Base-by-base conservation (phyloP, 1,284 basidiomycete genomes). In the Cryptococcus depauperatus region DNA sequence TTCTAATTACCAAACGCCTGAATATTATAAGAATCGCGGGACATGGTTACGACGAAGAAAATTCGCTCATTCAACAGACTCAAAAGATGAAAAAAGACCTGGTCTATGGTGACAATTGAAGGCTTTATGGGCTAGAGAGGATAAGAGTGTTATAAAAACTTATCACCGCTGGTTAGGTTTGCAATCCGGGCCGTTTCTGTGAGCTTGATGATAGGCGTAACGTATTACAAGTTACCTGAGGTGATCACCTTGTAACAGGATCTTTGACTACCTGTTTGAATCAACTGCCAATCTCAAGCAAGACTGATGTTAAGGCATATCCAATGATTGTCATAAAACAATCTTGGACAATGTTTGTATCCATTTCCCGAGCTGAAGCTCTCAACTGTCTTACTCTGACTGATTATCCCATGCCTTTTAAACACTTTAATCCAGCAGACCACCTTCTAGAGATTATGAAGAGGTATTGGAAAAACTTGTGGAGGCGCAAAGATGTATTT, bases 351-450 rank as follows among this genome's bases (percentile, higher is more conserved):
- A 30, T 16, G 29, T 30, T 30, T 16, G 29, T n/a, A n/a, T n/a
- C n/a, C n/a, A n/a, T n/a, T n/a, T n/a, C n/a, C n/a, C n/a, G 60
- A 11, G 55, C 65, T 6, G 58, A 68, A 10, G 58, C 66, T 0
- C 52, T 65, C 11, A 40, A 48, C 5, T 68, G 64, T 44, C 70
- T 75, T 38, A 56, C 60, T 3, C 43, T 55, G 0, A 62, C 64
- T 3, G 70, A 69, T 0, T 58, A 64, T 43, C 66, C 68, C 0
- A 62, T 73, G 54, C 70, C 70, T 3, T 60, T 61, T 2, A 64
- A 62, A 39, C 62, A 61, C 48, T 66, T 64, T 56, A 72, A 72
- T 46, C 70, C 71, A 1, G 70, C 70, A 7, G 70, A 72, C 52
- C 66, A 70, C 50, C 58, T 73, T 5, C 58, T 73, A 7, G 72